Evolutionary conservation across 1,139 yeast species (phyloP).

Genomic region (Magnusiomyces fungicola): DNA sequence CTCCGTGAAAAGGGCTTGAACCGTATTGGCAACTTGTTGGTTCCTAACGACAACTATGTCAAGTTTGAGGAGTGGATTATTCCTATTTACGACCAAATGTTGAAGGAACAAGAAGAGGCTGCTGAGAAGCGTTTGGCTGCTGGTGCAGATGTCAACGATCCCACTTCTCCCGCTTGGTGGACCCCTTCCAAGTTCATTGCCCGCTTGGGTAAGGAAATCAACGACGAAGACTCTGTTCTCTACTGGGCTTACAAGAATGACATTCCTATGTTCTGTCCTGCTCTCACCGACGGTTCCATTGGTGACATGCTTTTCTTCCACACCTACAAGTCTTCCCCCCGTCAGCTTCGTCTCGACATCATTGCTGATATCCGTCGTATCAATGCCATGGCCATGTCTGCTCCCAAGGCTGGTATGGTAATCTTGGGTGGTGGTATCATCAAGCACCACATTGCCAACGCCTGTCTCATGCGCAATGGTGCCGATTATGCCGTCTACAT

Average conservation of each 20-base stretch:
- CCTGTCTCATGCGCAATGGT: conserved; percentile 98
- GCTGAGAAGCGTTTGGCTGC: conserved; percentile 35
- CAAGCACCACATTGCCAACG: conserved; percentile 96
- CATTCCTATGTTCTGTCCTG: conserved; percentile 95
- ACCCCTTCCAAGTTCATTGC: conserved; percentile 91
- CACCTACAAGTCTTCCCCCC: conserved; percentile 89
- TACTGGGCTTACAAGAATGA: conserved; percentile 97
- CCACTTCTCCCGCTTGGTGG: conserved; percentile 59
- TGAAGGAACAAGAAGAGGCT: conserved; percentile 78
- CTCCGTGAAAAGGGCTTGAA: conserved; percentile 94
- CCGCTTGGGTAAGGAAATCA: conserved; percentile 88
- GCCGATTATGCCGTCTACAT: conserved; percentile 96
- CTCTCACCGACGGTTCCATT: conserved; percentile 93
- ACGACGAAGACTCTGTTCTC: conserved; percentile 85
- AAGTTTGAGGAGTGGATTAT: conserved; percentile 98
- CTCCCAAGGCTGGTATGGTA: conserved; percentile 92
- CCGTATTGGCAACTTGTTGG: conserved; percentile 92
- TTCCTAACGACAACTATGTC: conserved; percentile 96
- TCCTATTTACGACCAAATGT: conserved; percentile 78
- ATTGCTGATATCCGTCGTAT: conserved; percentile 88
- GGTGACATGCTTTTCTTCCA: conserved; percentile 99
- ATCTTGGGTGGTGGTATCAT: conserved; percentile 94
- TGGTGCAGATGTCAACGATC: conserved; percentile 45
- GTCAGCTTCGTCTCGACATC: conserved; percentile 80
- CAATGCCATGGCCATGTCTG: conserved; percentile 92